Percentiles rank a stretch among this genome's conserved stretches.
Conservation (phyloP, 2,329 filamentous ascomycete genomes). For the Cryphonectria naterciae region DNA sequence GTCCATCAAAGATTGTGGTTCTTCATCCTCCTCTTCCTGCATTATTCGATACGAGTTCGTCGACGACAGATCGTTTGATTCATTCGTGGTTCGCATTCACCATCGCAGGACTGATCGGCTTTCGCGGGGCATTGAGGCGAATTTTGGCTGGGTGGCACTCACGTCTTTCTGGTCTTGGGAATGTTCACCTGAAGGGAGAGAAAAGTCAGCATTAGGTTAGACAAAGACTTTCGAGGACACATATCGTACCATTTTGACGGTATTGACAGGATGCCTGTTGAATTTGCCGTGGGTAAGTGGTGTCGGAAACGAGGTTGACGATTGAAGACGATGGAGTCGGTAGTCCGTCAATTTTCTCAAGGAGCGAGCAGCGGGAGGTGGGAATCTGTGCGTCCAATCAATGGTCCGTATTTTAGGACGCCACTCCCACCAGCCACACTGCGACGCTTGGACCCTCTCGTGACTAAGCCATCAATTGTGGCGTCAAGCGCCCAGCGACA, state of each 20-base stretch:
- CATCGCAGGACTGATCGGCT: slow-evolving; percentile 11
- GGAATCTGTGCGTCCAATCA: slow-evolving; percentile 20
- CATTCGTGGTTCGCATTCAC: background rate
- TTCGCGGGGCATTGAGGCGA: slow-evolving; percentile 41
- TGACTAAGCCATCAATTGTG: background rate
- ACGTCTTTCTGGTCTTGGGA: slow-evolving; percentile 96
- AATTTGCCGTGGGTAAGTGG: slow-evolving; percentile 26
- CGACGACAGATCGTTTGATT: background rate
- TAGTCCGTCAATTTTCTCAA: slow-evolving; percentile 21
- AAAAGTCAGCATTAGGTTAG: slow-evolving; percentile 19
- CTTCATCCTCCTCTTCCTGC: background rate
- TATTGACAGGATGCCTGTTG: slow-evolving; percentile 27
- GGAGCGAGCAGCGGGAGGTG: slow-evolving; percentile 7
- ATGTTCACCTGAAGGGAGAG: slow-evolving; percentile 78
- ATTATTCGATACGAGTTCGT: background rate
- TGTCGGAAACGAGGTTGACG: slow-evolving; percentile 24
- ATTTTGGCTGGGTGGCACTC: slow-evolving; percentile 62
- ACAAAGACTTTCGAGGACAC: background rate
- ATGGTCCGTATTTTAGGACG: background rate
- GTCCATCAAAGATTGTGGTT: slow-evolving; percentile 46
- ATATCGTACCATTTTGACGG: slow-evolving; percentile 30
- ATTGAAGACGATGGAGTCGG: slow-evolving; percentile 10
- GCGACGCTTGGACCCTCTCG: background rate
- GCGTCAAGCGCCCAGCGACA: slow-evolving; percentile 3
- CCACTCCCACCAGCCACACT: background rate